Evolutionary conservation across 2,329 filamentous ascomycete genomes (phyloP), one percentile per base, ranked within the genome.

Genomic region (Sclerotinia borealis): DNA sequence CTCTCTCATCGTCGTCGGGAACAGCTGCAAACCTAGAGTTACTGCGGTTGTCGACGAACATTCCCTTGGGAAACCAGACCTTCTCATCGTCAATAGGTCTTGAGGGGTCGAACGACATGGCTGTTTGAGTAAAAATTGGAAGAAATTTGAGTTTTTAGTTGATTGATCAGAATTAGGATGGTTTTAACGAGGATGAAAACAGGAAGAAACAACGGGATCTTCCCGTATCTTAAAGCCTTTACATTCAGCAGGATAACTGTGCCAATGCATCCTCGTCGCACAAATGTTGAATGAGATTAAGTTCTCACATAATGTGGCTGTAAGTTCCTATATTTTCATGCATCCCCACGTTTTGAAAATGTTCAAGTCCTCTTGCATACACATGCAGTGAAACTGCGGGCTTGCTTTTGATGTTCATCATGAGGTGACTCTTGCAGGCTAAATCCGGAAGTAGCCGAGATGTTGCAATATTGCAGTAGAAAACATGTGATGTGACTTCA

Each of bases 1-100:
- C 37, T 25, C 52, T 56, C 2, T 56, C 52, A 25, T 56, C 52
- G 13, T 56, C 52, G 8, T 10, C 10, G 19, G 39, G 7, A n/a
- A 45, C 39, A 51, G 22, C 4, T 22, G 3, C 37, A 56, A 56
- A 56, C 8, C 4, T 45, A 19, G 52, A 56, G 15, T 56, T 45
- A 3, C 19, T 22, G n/a, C 39, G 52, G 15, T 56, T 56, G 10
- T 56, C 27, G n/a, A 56, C 27, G 8, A 56, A 56, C 52, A 56
- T 56, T 10, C 52, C 52, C 19, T 45, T 56, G 3, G 52, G 52
- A n/a, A 56, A 56, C 52, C 52, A 56, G 8, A 56, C 39, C 27
- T 45, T 34, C 4, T 56, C 52, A 8, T 45, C 39, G 29, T 45
- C 52, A 25, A 56, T 56, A 5, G 52, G 52, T 34, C 39, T 56